Base-by-base conservation (phyloP, 257 asterid species). In the Primulina huaijiensis region DNA sequence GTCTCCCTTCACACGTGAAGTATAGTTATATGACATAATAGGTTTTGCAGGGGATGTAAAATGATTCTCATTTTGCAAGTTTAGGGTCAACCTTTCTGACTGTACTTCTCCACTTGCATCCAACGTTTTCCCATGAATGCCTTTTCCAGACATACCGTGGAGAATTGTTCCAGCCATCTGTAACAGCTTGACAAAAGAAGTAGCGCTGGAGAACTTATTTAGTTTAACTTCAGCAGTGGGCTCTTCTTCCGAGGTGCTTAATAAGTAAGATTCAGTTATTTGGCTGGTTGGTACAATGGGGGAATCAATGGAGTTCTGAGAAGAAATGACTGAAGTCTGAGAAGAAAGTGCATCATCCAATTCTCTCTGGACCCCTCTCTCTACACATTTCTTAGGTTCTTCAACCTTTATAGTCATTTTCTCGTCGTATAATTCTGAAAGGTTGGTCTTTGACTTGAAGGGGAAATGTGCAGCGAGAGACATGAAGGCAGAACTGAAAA, bases 401-500 rank as follows among this genome's bases (percentile, higher is more conserved):
- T 80, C 78, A 37, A 69, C 60, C 67, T 77, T 55, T 62, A 64
- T 64, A 64, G 62, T 72, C 23, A 77, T 71, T 70, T 65, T 64
- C 75, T 80, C 80, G 67, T 82, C 87, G 77, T 69, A 74, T 67
- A 77, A 70, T 74, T 79, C 86, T 50, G 72, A 72, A 9, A 50
- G 64, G 58, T 69, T 60, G 69, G 40, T 60, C 37, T 74, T 72
- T 63, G 87, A 52, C 68, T 78, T 70, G 46, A 81, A 34, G 5
- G 92, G 87, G 72, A 78, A 88, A 60, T 79, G 77, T 16, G 95
- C 87, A 71, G 83, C 90, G 31, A 88, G 75, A 72, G 88, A 79
- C 92, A 88, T 88, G 80, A 82, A 88, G 74, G 92, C 87, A 59
- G 95, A 88, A 86, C 95, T 88, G 86, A 84, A 84, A 74, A 66